phyloP scores from a whole-genome alignment of 257 asterid species.

The Thymus mandschuricus region DNA sequence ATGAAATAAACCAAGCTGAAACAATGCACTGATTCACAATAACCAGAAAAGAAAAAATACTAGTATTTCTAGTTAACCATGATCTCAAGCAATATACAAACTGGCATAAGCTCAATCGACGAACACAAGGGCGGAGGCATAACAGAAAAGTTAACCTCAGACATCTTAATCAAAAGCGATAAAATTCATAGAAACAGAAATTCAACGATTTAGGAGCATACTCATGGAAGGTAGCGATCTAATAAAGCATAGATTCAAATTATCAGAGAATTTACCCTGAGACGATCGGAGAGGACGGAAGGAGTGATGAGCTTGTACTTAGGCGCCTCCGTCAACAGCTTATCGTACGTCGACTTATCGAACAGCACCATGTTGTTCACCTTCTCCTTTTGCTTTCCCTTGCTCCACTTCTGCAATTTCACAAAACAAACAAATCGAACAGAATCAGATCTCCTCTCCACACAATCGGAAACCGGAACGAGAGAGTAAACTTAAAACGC shows the following conservation, averaged over 20 bases:
- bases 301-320: slow-evolving; percentile 96
- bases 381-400: slow-evolving; percentile 99
- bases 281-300: slow-evolving; percentile 85
- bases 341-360: slow-evolving; percentile 84
- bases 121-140: not conserved
- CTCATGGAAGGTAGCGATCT: not conserved
- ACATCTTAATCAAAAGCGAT: not conserved
- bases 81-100: not conserved
- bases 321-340: slow-evolving; percentile 80
- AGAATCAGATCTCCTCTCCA: slow-evolving; percentile 7
- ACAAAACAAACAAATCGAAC: not conserved
- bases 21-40: too few species aligned
- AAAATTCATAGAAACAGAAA: not conserved
- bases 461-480: not conserved
- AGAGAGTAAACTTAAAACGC: not conserved
- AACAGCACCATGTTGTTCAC: slow-evolving; percentile 95
- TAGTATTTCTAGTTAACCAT: too few species aligned
- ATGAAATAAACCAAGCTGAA: too few species aligned
- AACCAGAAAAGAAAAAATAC: too few species aligned
- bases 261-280: slow-evolving; percentile 55
- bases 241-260: not conserved
- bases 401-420: slow-evolving; percentile 56
- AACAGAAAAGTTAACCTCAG: not conserved
- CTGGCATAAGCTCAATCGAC: not conserved
- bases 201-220: not conserved